phyloP scores from a whole-genome alignment of 2,329 filamentous ascomycete genomes.

The Aspergillus sergii region DNA sequence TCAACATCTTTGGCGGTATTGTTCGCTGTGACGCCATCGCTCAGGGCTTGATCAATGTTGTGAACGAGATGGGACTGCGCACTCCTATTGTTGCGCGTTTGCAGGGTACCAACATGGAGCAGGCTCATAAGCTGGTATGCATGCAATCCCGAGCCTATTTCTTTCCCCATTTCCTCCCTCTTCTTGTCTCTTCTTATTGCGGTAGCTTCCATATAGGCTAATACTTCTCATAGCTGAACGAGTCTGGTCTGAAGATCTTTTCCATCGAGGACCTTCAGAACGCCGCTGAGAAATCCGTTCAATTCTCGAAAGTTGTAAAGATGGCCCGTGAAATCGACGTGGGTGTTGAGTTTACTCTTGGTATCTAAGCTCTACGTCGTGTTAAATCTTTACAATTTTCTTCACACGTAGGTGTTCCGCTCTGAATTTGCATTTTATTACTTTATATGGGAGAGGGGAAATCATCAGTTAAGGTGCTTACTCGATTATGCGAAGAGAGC shows the following conservation, averaged over 20 bases:
- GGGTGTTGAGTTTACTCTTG: slow-evolving; percentile 90
- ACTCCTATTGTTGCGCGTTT: slow-evolving; percentile 96
- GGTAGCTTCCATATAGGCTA: not conserved
- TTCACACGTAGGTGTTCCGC: not conserved
- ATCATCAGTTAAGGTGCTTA: not conserved
- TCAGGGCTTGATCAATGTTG: slow-evolving; percentile 91
- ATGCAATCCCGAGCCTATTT: not conserved
- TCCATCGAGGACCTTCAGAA: slow-evolving; percentile 97
- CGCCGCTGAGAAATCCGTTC: slow-evolving; percentile 96
- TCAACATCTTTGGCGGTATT: slow-evolving; percentile 99
- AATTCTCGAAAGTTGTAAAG: slow-evolving; percentile 99
- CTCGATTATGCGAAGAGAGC: not conserved
- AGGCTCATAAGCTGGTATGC: slow-evolving; percentile 75
- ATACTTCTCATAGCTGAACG: slow-evolving; percentile 68
- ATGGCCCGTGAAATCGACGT: slow-evolving; percentile 97
- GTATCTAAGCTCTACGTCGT: slow-evolving; percentile 66
- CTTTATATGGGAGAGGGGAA: not conserved
- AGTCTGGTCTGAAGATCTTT: slow-evolving; percentile 99
- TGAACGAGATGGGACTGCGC: slow-evolving; percentile 90
- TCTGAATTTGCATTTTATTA: slow-evolving; percentile 4
- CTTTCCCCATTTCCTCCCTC: not conserved
- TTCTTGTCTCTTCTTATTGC: not conserved
- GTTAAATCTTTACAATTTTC: slow-evolving; percentile 1
- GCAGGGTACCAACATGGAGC: slow-evolving; percentile 98
- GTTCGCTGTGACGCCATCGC: slow-evolving; percentile 98